Base-by-base conservation (phyloP, 176 grass and related monocot genomes). In the Juncus effusus region DNA sequence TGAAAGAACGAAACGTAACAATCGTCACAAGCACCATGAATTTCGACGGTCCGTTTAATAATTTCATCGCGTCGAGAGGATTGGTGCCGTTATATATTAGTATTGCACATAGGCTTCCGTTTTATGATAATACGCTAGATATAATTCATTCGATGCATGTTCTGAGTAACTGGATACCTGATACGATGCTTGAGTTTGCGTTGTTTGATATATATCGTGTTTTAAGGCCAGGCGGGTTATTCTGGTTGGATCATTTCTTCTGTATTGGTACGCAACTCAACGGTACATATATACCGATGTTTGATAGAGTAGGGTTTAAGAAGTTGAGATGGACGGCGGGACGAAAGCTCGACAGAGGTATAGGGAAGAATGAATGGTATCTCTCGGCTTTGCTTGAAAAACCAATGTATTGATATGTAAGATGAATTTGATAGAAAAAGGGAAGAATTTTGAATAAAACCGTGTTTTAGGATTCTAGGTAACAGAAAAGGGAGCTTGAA, bases 171-270 rank as follows among this genome's bases (percentile, higher is more conserved):
- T 80, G 77, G 81, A 80, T 95, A 51, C 86, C 90, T 8, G 64
- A 77, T 41, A 71, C 44, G 7, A 71, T 87, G 81, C 80, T 95
- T 28, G 86, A 90, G 84, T 52, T 84, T 13, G 78, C 81, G 51
- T 70, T 95, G 62, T 95, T 76, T 70, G 91, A 95, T 67, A 60
- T 87, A 38, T 78, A 90, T 83, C 74, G 91, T 45, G 81, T 95
- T 68, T 76, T 95, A 50, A 64, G 87, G 36, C 91, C 86, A 0
- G 87, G 91, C 4, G 91, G 87, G 11, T 39, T 95, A 51, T 95
- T 95, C 76, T 95, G 91, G 87, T 79, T 95, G 16, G 87, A 90
- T 77, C 87, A 84, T 82, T 90, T 95, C 84, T 90, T 85, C 76
- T 95, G 86, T 79, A 41, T 69, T 5, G 86, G 91, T 0, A 73